These are phyloP conservation scores for Verbena officinalis DNA, from an alignment of 257 asterid species.

Conservation along the genomic window DNA sequence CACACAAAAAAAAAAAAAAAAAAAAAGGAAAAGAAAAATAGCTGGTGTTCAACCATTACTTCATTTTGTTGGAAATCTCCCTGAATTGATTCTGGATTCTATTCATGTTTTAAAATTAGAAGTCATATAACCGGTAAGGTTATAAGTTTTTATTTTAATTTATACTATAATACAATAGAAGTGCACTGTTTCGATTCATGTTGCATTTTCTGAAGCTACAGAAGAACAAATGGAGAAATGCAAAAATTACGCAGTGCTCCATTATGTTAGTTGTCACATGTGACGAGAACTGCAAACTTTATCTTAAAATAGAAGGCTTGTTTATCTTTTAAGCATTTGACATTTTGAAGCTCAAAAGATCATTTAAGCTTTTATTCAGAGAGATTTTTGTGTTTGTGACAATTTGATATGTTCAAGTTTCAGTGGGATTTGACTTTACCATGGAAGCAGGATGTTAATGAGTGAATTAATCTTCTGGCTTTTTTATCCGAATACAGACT, in stretches of 20 bases:
- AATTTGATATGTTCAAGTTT: constrained; percentile 13
- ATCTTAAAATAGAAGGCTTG: not conserved
- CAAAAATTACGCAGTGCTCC: constrained; percentile 4
- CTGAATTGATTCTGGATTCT: not conserved
- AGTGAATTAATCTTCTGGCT: constrained; percentile 5
- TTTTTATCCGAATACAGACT: not conserved
- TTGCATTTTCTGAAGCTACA: constrained; percentile 1
- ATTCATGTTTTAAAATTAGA: not conserved
- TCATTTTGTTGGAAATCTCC: not conserved
- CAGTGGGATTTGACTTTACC: not conserved
- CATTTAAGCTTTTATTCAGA: constrained; percentile 3
- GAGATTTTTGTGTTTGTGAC: not conserved
- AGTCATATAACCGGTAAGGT: not conserved
- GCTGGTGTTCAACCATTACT: constrained; percentile 1
- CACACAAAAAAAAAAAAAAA: no score
- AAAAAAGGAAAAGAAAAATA: no score
- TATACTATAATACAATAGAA: not conserved
- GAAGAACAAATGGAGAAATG: not conserved
- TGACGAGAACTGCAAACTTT: not conserved
- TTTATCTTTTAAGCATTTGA: not conserved
- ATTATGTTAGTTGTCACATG: not conserved
- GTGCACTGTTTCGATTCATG: not conserved
- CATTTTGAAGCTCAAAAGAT: constrained; percentile 18
- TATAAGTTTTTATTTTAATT: not conserved
- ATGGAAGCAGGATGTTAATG: not conserved